Evolutionary conservation across 371 early-diverging fungal genomes (phyloP), one percentile per base, ranked within the genome.

Genomic region (Haplosporangium sp.): DNA sequence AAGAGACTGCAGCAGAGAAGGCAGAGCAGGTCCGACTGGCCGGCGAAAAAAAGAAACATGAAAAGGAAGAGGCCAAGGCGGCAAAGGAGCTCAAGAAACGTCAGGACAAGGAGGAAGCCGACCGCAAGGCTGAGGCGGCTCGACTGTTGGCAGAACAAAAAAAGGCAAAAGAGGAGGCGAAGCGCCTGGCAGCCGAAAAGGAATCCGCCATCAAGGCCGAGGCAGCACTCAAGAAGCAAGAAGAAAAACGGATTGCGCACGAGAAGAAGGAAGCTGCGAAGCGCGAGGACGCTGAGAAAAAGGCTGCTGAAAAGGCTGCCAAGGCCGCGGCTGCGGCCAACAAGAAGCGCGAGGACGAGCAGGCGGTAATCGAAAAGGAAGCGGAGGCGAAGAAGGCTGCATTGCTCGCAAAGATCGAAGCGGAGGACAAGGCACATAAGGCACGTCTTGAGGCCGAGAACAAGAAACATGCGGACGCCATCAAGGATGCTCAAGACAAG

Each of bases 401-500:
- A 5, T 37, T 58, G 10, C 20, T 63, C 12, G 52, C 63, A 12
- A 21, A 62, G 52, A 58, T 69, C 0, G 60, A 56, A 9, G 58
- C 57, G 8, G 65, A 65, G 36, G 18, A 58, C 53, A 57, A 57
- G 21, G 65, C 58, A 5, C 67, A 67, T 14, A 23, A 59, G 23
- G 54, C 46, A 12, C 62, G 56, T 0, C 11, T 62, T 18, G 59
- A 51, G 11, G 63, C 63, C n/a, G 69, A 69, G 69, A 63, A 58
- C 45, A 62, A 63, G 69, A 69, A 69, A 38, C 63, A 69, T 37
- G 59, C 50, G n/a, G 59, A 43, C 0, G 47, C 53, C 12, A 37
- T 69, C 46, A 69, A 63, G 47, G 20, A 13, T 3, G 59, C 69
- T 0, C 52, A 69, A 59, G 58, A 53, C 16, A 69, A 63, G 59